These are phyloP conservation scores for Phytopythium chamaehyphon DNA, from an alignment of 352 stramenopile genomes.

Conservation along the genomic window DNA sequence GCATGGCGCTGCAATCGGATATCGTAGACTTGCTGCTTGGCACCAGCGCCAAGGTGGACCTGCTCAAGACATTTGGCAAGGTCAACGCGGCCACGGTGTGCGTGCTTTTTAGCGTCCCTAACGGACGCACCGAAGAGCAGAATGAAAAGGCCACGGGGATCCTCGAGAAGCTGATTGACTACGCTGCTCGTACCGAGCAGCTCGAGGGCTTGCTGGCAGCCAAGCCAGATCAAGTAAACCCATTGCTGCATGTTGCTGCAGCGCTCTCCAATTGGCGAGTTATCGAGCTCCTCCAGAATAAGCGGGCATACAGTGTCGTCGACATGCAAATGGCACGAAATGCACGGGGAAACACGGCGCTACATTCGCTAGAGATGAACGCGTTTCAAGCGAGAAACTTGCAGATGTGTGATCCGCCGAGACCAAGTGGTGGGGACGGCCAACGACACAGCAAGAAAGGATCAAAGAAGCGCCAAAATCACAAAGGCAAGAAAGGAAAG, in stretches of 20 bases:
- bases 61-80: conserved; percentile 34
- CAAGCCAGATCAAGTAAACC: conserved; percentile 43
- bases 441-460: conserved; percentile 8
- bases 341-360: conserved; percentile 22
- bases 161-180: conserved; percentile 29
- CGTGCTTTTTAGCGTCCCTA: conserved; percentile 47
- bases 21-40: conserved; percentile 39
- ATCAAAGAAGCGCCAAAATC: conserved; percentile 3
- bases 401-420: conserved; percentile 28
- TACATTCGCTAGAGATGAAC: conserved; percentile 54
- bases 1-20: conserved; percentile 40
- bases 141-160: conserved; percentile 30
- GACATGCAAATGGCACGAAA: conserved; percentile 22
- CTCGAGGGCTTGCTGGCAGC: conserved; percentile 26
- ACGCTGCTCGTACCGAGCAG: conserved; percentile 28
- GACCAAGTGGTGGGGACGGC: conserved; percentile 4
- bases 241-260: conserved; percentile 43
- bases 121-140: conserved; percentile 45
- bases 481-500: conserved; percentile 4
- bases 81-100: conserved; percentile 38
- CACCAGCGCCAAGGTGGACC: conserved; percentile 14
- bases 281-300: conserved; percentile 28
- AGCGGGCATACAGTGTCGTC: conserved; percentile 19
- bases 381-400: conserved; percentile 48
- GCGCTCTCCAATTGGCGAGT: conserved; percentile 43